These are phyloP conservation scores for Coprinopsis sp. DNA, from an alignment of 768 basidiomycete species.

Conservation along the genomic window DNA sequence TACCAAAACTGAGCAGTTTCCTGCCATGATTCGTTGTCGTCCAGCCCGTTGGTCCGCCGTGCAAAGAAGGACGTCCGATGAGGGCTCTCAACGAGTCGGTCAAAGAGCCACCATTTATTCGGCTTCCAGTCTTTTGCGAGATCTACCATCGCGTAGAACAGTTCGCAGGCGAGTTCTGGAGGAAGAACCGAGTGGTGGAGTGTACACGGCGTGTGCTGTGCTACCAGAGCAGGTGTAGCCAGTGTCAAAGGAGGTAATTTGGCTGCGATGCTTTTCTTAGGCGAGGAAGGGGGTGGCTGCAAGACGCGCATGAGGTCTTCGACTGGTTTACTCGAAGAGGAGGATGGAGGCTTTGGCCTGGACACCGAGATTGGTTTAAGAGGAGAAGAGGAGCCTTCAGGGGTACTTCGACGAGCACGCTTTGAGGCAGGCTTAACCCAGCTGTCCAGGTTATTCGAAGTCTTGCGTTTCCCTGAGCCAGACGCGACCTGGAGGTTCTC, in stretches of 20 bases:
- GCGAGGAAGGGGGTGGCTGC: slow-evolving; percentile 41
- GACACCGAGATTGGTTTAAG: slow-evolving; percentile 6
- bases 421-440: slow-evolving; percentile 46
- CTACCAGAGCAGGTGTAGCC: slow-evolving; percentile 56
- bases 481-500: slow-evolving; percentile 25
- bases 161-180: slow-evolving; percentile 64
- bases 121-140: slow-evolving; percentile 58
- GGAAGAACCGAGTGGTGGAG: slow-evolving; percentile 67
- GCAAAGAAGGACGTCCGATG: slow-evolving; percentile 79
- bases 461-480: slow-evolving; percentile 22
- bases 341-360: slow-evolving; percentile 12
- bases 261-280: slow-evolving; percentile 23
- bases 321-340: slow-evolving; percentile 21
- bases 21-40: slow-evolving; percentile 51
- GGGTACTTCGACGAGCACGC: slow-evolving; percentile 2
- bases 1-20: slow-evolving; percentile 82
- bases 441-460: slow-evolving; percentile 44
- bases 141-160: slow-evolving; percentile 71
- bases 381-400: neutral
- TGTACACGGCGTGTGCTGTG: slow-evolving; percentile 71
- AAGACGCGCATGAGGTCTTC: slow-evolving; percentile 55
- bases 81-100: slow-evolving; percentile 77
- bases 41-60: slow-evolving; percentile 42
- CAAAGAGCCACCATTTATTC: slow-evolving; percentile 85
- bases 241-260: slow-evolving; percentile 60